These are phyloP conservation scores for Tricholoma sp. DNA, from an alignment of 768 basidiomycete species.

Conservation along the genomic window DNA sequence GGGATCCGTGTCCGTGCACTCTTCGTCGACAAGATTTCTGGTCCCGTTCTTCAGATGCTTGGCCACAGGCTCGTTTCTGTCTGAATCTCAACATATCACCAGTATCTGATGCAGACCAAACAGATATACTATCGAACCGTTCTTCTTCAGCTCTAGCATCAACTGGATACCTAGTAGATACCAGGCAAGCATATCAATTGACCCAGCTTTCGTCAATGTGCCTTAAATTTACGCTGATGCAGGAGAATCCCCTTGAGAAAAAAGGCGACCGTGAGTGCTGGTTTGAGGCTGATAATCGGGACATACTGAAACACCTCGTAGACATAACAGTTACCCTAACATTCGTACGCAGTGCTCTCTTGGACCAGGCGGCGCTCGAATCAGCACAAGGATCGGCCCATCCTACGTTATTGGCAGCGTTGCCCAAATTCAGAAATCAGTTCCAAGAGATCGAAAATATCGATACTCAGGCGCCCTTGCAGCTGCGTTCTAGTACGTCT, in stretches of 20 bases:
- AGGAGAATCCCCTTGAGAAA: background rate
- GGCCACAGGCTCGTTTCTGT: background rate
- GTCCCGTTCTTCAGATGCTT: background rate
- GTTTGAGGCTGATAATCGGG: background rate
- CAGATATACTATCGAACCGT: constrained; percentile 60
- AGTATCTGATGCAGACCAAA: background rate
- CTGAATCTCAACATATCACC: background rate
- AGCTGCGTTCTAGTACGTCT: constrained; percentile 28
- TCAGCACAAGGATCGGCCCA: constrained; percentile 11
- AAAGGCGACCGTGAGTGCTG: background rate
- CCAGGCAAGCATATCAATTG: constrained; percentile 34
- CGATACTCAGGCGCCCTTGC: constrained; percentile 48
- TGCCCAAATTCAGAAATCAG: background rate
- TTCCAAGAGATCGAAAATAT: constrained; percentile 30
- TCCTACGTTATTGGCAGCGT: background rate
- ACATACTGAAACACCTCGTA: background rate
- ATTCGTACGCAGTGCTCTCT: constrained; percentile 37
- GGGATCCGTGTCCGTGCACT: background rate
- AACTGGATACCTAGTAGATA: constrained; percentile 68
- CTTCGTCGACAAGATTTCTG: background rate
- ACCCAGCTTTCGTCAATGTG: background rate
- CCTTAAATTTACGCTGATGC: background rate
- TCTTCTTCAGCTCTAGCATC: constrained; percentile 60
- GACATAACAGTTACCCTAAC: constrained; percentile 56
- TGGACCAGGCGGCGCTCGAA: constrained; percentile 11